Percentiles rank a stretch among this genome's conserved stretches.
Conservation (phyloP, 495 filamentous ascomycete genomes). For the Monascus purpureus region DNA sequence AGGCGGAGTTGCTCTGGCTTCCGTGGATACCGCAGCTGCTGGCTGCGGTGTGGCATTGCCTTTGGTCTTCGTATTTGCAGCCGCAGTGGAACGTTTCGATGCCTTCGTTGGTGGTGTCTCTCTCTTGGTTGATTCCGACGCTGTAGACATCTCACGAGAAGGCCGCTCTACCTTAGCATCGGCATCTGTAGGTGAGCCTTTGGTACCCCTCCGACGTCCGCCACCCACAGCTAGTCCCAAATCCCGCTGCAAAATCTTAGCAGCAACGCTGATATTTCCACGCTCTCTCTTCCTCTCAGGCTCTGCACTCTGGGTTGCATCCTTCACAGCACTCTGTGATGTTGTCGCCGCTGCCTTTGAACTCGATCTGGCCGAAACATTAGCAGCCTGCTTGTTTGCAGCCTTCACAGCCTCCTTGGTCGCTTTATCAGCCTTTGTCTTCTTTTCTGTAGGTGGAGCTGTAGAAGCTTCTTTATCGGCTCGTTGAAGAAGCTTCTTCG, state of each 20-base stretch:
- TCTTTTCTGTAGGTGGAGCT: conserved; percentile 29
- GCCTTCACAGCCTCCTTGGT: conserved; percentile 67
- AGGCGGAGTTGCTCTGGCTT: conserved; percentile 10
- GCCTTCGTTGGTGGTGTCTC: conserved; percentile 13
- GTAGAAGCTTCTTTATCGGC: conserved; percentile 29
- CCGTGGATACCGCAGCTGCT: conserved; percentile 7
- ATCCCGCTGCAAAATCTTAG: conserved; percentile 80
- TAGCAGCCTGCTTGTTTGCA: conserved; percentile 53
- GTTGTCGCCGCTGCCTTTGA: conserved; percentile 10
- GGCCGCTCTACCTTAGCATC: conserved; percentile 15
- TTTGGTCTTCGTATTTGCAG: conserved; percentile 5
- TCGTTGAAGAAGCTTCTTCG: conserved; percentile 33
- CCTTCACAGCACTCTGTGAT: conserved; percentile 15
- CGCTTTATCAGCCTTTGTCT: conserved; percentile 42
- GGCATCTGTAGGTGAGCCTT: conserved; percentile 17
- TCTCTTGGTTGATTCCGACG: conserved; percentile 16
- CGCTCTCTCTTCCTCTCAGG: conserved; percentile 46
- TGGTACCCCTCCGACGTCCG: conserved; percentile 31
- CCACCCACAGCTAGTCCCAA: conserved; percentile 59
- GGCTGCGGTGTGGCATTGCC: conserved; percentile 8
- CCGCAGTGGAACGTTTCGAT: conserved; percentile 2
- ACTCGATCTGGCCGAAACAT: conserved; percentile 15
- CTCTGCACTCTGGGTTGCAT: conserved; percentile 14
- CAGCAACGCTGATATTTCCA: conserved; percentile 60
- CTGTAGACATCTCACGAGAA: conserved; percentile 11